Base-by-base conservation (phyloP, 805 yeast species). In the Isabelozyma gotoi region DNA sequence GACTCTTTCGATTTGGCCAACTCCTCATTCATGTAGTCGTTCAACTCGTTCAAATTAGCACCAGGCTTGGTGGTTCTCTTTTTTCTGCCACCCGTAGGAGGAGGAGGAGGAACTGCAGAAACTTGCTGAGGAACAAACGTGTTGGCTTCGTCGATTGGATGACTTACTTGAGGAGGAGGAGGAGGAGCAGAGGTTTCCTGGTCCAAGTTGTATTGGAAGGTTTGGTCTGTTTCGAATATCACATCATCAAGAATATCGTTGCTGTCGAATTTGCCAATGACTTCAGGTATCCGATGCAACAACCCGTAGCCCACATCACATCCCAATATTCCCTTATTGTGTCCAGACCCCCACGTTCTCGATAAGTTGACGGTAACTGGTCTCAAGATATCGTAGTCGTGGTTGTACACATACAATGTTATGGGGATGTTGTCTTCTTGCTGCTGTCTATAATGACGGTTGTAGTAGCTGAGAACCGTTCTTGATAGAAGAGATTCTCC, bases 231-330 rank as follows among this genome's bases (percentile, higher is more conserved):
- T 39, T 68, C 73, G 47, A 65, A 67, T 33, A 67, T 41, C 5
- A 66, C 55, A 51, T 67, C 73, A 33, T 65, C 70, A 18, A 55
- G 51, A 11, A 65, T 40, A n/a, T 60, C 51, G 11, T 53, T 52
- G 18, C 45, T 49, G n/a, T 70, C 78, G 56, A 76, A 80, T 45
- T 77, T 75, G 0, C 77, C 79, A 7, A 74, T 58, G 4, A 81
- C 85, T 45, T 81, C 80, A 1, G 98, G 97, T n/a, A 88, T 65
- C 47, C 94, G 71, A 59, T 92, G 98, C 40, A 92, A 68, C 40
- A 86, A 74, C 0, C 99, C 99, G 56, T 90, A 91, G 0, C 97
- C 98, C 15, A 92, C 95, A 50, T 91, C 96, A 66, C 97, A 90
- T 2, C 99, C 99, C 31, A 92, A 67, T 31, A 89, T 71, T 1